Conservation (phyloP, 805 yeast genomes). For the Saturnispora bothae region DNA sequence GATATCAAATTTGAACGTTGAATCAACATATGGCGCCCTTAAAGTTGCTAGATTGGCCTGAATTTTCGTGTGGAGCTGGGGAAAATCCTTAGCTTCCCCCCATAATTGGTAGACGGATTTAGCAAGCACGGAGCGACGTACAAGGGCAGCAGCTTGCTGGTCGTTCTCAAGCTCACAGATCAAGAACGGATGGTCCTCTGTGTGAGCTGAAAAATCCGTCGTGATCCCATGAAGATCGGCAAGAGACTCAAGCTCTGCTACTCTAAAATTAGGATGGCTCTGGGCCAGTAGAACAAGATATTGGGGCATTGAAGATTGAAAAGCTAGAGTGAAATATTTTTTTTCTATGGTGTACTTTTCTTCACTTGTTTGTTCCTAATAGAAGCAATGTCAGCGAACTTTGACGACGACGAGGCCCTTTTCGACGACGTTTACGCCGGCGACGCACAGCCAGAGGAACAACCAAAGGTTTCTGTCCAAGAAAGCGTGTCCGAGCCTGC, state of each 20-base stretch:
- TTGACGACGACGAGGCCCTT: conserved; percentile 89
- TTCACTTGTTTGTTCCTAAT: too few species aligned
- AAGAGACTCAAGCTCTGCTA: conserved; percentile 74
- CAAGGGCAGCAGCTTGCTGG: conserved; percentile 51
- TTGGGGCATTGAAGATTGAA: conserved; percentile 31
- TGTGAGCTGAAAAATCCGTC: conserved; percentile 51
- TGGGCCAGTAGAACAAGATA: conserved; percentile 83
- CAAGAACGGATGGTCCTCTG: conserved; percentile 57
- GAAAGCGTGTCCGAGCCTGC: conserved; percentile 13
- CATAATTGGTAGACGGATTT: conserved; percentile 76
- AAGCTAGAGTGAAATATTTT: not conserved
- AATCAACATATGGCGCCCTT: conserved; percentile 29
- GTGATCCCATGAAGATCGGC: conserved; percentile 52
- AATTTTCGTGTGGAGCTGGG: conserved; percentile 46
- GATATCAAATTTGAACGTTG: conserved; percentile 73
- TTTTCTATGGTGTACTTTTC: too few species aligned
- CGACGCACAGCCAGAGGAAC: conserved; percentile 13
- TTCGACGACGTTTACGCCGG: conserved; percentile 77
- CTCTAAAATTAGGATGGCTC: conserved; percentile 65
- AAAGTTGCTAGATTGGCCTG: conserved; percentile 21
- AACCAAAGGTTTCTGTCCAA: conserved; percentile 15
- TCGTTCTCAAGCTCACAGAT: conserved; percentile 57
- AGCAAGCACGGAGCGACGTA: conserved; percentile 58
- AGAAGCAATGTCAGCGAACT: conserved; percentile 30
- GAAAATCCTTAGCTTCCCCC: conserved; percentile 56